Conservation (phyloP, 805 yeast genomes). For the Spathaspora gorwiae region DNA sequence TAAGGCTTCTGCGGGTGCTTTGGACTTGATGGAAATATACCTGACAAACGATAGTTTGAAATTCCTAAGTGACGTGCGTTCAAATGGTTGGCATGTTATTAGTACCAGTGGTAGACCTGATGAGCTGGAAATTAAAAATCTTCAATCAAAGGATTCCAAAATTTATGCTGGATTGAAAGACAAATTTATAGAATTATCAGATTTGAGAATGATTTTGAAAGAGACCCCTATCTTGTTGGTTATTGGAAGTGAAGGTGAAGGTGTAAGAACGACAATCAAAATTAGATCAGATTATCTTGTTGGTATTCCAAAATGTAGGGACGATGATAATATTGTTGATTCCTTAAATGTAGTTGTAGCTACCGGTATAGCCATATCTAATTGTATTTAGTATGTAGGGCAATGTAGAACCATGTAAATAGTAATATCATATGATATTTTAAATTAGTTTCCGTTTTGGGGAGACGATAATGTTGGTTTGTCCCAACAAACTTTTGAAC, state of each 20-base stretch:
- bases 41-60: constrained; percentile 53
- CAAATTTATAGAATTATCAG: constrained; percentile 35
- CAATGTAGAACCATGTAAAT: not conserved
- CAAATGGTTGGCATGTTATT: constrained; percentile 68
- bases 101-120: constrained; percentile 47
- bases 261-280: constrained; percentile 65
- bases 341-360: constrained; percentile 91
- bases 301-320: constrained; percentile 32
- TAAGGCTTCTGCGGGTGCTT: constrained; percentile 81
- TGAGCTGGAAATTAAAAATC: constrained; percentile 14
- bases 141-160: constrained; percentile 23
- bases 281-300: constrained; percentile 53
- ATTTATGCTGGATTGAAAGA: constrained; percentile 23
- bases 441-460: too few species aligned
- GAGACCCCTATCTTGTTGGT: constrained; percentile 63
- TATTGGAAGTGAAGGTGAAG: constrained; percentile 82
- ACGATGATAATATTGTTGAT: constrained; percentile 46
- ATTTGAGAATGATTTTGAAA: constrained; percentile 41
- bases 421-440: too few species aligned
- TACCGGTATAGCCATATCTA: constrained; percentile 56
- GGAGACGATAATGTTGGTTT: too few species aligned
- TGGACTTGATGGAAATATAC: constrained; percentile 66
- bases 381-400: not conserved
- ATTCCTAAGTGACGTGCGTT: constrained; percentile 53
- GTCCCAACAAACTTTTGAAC: too few species aligned